A percentile compares a stretch with the other conserved stretches of the same genome.
Evolutionary conservation across 2,329 filamentous ascomycete species (phyloP).

Genomic region (Curvularia eragrostidis): DNA sequence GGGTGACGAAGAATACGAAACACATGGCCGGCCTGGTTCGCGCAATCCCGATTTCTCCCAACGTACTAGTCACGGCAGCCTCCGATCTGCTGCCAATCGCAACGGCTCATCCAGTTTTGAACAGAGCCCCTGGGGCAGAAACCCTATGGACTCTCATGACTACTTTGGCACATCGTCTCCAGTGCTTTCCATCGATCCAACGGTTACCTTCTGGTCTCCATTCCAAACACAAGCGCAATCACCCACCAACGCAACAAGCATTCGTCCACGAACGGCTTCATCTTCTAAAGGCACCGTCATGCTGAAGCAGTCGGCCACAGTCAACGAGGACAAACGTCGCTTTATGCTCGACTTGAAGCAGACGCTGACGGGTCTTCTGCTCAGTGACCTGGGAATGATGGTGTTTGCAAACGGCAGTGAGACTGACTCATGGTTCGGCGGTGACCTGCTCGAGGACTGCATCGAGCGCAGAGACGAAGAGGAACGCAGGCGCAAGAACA

Average conservation of each 20-base stretch:
- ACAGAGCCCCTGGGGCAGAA: conserved; percentile 68
- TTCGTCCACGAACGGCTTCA: conserved; percentile 68
- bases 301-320: conserved; percentile 62
- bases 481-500: conserved; percentile 49
- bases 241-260: conserved; percentile 67
- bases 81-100: conserved; percentile 65
- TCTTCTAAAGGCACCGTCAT: conserved; percentile 73
- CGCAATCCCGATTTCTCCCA: conserved; percentile 56
- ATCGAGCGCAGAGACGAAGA: conserved; percentile 52
- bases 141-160: conserved; percentile 73
- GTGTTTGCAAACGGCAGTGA: conserved; percentile 91
- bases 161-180: conserved; percentile 74
- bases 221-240: conserved; percentile 73
- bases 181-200: conserved; percentile 74
- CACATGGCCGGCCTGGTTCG: conserved; percentile 46
- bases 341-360: conserved; percentile 81
- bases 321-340: conserved; percentile 73
- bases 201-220: conserved; percentile 87
- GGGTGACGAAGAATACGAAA: conserved; percentile 56
- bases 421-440: conserved; percentile 84
- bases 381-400: conserved; percentile 87
- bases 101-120: conserved; percentile 75
- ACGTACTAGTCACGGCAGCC: conserved; percentile 62
- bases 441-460: conserved; percentile 61
- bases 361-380: conserved; percentile 78